Base-by-base conservation (phyloP, 345 rosid genomes). In the Salix exigua region DNA sequence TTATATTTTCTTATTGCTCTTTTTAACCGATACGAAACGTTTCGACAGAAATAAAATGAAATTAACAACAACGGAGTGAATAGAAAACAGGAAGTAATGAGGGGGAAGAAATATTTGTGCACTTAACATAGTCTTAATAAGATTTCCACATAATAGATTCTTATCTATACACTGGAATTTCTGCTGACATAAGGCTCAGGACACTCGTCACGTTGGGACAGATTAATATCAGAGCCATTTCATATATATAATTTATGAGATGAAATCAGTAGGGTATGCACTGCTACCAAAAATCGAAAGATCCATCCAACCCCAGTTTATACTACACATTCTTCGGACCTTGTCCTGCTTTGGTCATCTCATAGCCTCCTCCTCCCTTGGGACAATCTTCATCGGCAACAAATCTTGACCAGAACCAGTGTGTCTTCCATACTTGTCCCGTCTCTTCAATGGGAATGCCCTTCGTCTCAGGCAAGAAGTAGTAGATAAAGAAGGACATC, bases 361-460 rank as follows among this genome's bases (percentile, higher is more conserved):
- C 89, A 42, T 86, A 23, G 9, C 70, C 70, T 7, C 83, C 70
- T 7, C 83, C 87, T 7, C 82, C 87, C 68, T 67, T 38, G 0
- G 82, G 44, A 42, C 50, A 78, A 18, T 79, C 87, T 23, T 73
- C 79, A 14, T 77, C 87, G 0, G 82, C 60, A 6, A 88, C 90
- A 40, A 51, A 91, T 46, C 86, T 85, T 11, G 91, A 82, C 96
- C 93, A 91, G 80, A 73, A 89, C 91, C 93, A 88, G 33, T 91
- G 93, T 2, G 77, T 38, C 82, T 73, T 87, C 96, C 96, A 91
- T 2, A 91, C 92, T 28, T 5, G 80, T 6, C 77, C 77, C 93
- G 89, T 89, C 78, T 91, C 93, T 81, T 91, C 96, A 37, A 91
- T 91, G 2, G 96, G 93, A 30, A 91, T 86, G 0, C 89, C 88